Evolutionary conservation across 306 rosid species (phyloP), one percentile per base, ranked within the genome.

Genomic region (Castanea sativa): DNA sequence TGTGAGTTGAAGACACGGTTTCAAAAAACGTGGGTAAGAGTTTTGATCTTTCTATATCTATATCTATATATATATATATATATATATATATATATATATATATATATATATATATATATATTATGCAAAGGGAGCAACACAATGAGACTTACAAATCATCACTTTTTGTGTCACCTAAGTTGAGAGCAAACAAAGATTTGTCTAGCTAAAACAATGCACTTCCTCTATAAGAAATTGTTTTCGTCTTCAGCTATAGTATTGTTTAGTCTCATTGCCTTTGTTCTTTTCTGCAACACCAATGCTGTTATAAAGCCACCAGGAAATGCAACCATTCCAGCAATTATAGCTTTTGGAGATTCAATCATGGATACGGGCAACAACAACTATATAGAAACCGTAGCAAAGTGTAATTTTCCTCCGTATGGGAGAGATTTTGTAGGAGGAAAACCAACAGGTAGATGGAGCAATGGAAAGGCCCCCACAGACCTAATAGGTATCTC

Each of bases 281-380:
- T 29, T 68, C n/a, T 82, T 25, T 77, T 59, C 55, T 19, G 60
- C 56, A 33, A 19, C 29, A 25, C 86, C 0, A 56, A 58, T 68
- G 88, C 33, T 74, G 13, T 38, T 10, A 14, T 16, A 41, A 33
- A 64, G 72, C 74, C 84, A 5, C 87, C 92, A 32, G 77, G 77
- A n/a, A 81, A 82, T 14, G 68, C 25, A 76, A 6, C 68, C 21
- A 4, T 70, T 55, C 93, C 97, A 0, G 97, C 94, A 1, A 27
- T 91, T 18, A 83, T 91, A 18, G 84, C 88, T n/a, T 93, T 93
- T 53, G 96, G 97, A 18, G 97, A 94, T 49, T 94, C 97, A 1
- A 92, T 94, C 56, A 87, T 89, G 75, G 98, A 93, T 64, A 94
- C 97, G 0, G 98, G 98, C 80, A 94, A 86, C 76, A 94, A 94